A percentile compares a stretch with the other conserved stretches of the same genome.
These are phyloP conservation scores for Saitozyma podzolica DNA, from an alignment of 768 basidiomycete species.

Conservation along the genomic window DNA sequence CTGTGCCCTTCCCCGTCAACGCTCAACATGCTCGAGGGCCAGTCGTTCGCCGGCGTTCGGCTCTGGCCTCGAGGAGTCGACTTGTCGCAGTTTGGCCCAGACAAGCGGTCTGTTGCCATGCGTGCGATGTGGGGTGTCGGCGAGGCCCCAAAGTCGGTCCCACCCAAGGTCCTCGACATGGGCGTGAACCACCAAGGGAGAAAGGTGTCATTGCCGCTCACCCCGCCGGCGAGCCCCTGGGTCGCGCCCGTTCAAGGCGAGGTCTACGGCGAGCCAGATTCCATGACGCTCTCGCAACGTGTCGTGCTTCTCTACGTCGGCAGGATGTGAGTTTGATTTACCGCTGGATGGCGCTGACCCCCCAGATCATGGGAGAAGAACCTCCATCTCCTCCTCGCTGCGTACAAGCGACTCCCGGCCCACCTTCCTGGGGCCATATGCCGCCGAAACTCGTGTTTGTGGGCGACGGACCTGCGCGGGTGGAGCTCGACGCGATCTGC, in stretches of 20 bases:
- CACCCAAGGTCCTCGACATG: neutral
- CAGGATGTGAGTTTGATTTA: conserved; percentile 42
- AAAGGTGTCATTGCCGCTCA: conserved; percentile 28
- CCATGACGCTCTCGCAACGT: conserved; percentile 10
- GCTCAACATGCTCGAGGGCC: conserved; percentile 46
- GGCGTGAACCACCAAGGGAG: conserved; percentile 21
- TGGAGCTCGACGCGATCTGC: conserved; percentile 51
- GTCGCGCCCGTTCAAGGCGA: conserved; percentile 11
- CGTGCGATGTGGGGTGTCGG: conserved; percentile 49
- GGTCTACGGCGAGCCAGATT: neutral
- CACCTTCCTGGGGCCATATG: conserved; percentile 21
- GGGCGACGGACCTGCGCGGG: conserved; percentile 55
- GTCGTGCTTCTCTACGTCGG: conserved; percentile 54
- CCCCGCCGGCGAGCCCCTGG: conserved; percentile 28
- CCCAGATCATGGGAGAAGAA: conserved; percentile 57
- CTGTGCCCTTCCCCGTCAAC: conserved; percentile 56
- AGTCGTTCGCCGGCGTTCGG: conserved; percentile 50
- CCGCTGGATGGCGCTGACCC: neutral
- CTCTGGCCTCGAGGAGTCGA: conserved; percentile 57
- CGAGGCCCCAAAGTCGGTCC: conserved; percentile 7
- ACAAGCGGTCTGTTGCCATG: conserved; percentile 37
- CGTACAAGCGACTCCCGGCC: conserved; percentile 45
- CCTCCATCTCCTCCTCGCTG: conserved; percentile 54
- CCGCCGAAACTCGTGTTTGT: conserved; percentile 54
- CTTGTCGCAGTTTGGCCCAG: conserved; percentile 50